phyloP scores from a whole-genome alignment of 129 eudicot genomes.

The Flaveria robusta region DNA sequence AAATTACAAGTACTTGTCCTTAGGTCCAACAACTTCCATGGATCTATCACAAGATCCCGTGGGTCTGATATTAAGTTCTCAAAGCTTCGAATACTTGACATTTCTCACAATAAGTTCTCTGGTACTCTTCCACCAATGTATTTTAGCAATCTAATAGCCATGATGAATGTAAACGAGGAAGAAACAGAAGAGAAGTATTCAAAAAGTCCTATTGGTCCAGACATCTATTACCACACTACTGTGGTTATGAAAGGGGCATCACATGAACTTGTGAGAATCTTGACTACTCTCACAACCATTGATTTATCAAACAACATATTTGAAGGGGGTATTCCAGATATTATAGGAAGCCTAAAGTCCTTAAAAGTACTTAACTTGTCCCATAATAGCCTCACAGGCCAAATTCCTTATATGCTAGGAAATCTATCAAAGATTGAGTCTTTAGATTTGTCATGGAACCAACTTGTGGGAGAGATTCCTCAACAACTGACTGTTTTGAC shows the following conservation, averaged over 20 bases:
- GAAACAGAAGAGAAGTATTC: background rate
- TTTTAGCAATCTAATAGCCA: conserved; percentile 29
- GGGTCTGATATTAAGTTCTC: conserved; percentile 8
- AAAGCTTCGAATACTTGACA: conserved; percentile 39
- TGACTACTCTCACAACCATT: conserved; percentile 10
- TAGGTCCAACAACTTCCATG: conserved; percentile 40
- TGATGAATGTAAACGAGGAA: conserved; percentile 11
- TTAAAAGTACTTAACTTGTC: conserved; percentile 36
- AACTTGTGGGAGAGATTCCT: conserved; percentile 41
- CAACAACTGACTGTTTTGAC: conserved; percentile 23
- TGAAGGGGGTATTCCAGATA: conserved; percentile 35
- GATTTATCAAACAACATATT: conserved; percentile 39
- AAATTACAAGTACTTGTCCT: conserved; percentile 37
- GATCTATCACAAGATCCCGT: conserved; percentile 12
- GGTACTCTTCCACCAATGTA: conserved; percentile 37
- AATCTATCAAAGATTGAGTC: conserved; percentile 37
- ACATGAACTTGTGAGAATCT: background rate
- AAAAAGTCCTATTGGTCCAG: background rate
- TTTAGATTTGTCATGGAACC: conserved; percentile 41
- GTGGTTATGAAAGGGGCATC: conserved; percentile 15
- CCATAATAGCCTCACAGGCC: conserved; percentile 34
- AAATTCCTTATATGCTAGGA: conserved; percentile 35
- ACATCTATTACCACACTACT: background rate
- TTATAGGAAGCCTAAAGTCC: conserved; percentile 29
- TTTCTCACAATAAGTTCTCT: conserved; percentile 38